Evolutionary conservation across 176 grass and related monocot genomes (phyloP).

Genomic region (Eleusine coracana): DNA sequence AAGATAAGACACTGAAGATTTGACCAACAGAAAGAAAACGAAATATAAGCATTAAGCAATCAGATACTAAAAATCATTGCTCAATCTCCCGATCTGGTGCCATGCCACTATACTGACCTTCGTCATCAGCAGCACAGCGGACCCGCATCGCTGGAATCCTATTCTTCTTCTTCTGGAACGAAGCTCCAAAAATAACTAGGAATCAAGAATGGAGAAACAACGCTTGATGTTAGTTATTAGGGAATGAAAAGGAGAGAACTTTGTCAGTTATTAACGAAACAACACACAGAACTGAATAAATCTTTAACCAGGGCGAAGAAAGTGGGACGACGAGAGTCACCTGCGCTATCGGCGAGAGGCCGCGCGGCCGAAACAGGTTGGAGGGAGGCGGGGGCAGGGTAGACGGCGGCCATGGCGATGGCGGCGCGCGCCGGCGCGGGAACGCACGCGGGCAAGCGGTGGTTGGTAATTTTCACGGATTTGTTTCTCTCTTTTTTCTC

Average conservation of each 20-base stretch:
- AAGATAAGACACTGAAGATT: background rate
- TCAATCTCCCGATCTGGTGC: background rate
- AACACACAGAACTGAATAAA: background rate
- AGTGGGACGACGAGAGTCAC: conserved; percentile 8
- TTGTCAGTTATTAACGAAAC: background rate
- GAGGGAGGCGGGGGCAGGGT: background rate
- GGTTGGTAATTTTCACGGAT: conserved; percentile 27
- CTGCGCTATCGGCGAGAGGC: conserved; percentile 7
- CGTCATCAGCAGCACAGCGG: conserved; percentile 30
- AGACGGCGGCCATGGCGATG: conserved; percentile 36
- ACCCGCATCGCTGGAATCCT: conserved; percentile 10
- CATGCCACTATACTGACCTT: conserved; percentile 40
- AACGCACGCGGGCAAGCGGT: background rate
- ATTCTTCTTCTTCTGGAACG: background rate
- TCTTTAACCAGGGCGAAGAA: background rate
- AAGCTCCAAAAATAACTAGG: conserved; percentile 28
- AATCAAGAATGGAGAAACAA: background rate
- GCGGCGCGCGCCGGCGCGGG: conserved; percentile 5
- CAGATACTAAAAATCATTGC: background rate
- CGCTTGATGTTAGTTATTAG: background rate
- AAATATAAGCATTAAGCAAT: background rate
- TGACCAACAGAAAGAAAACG: no score
- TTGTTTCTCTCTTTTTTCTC: no score
- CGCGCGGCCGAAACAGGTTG: background rate
- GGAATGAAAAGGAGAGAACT: background rate